Base-by-base conservation (phyloP, 2,329 filamentous ascomycete species). In the Tolypocladium cylindrosporum region DNA sequence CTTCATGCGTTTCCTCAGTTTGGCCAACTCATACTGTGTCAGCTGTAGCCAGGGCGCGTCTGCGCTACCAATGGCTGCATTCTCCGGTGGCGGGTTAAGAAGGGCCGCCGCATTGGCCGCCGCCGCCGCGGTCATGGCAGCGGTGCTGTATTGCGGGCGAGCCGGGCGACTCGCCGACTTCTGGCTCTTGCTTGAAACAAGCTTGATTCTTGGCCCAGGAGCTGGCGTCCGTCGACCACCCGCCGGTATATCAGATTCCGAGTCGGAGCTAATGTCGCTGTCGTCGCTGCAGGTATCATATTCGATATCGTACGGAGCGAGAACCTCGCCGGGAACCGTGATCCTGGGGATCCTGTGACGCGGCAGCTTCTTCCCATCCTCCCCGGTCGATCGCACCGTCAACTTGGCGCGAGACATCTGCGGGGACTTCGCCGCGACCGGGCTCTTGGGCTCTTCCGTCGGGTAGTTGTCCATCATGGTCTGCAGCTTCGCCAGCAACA, bases 1-100 rank as follows among this genome's bases (percentile, higher is more conserved):
- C 80, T 94, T 94, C 90, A 94, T 94, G 21, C 88, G 81, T 73
- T 94, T 94, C 60, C 90, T 79, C 9, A 94, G 77, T 61, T 85
- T 81, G 1, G 84, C 85, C 53, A 88, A 75, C 67, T 88, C 85
- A 61, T 82, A 87, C 19, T 79, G 75, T 8, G 84, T 87, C 42
- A 88, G 76, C 64, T 84, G 83, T 31, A 87, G 74, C 85, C 85
- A 88, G 0, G 85, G 85, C 13, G 82, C 80, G 64, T 87, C 80
- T 3, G 75, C 65, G 57, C 82, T 84, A 36, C 84, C 84, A 16
- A 80, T 72, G 1, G 82, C 75, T 1, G 82, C 82, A 61, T 85
- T 79, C 36, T 82, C 78, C 0, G 84, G 84, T 1, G 84, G 84
- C 3, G 84, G 84, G 43, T 82, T 75, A 16, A 84, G 73, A 56